Percentiles rank a stretch among this genome's conserved stretches.
Conservation (phyloP, 176 grass and related monocot species). For the Ananas comosus region DNA sequence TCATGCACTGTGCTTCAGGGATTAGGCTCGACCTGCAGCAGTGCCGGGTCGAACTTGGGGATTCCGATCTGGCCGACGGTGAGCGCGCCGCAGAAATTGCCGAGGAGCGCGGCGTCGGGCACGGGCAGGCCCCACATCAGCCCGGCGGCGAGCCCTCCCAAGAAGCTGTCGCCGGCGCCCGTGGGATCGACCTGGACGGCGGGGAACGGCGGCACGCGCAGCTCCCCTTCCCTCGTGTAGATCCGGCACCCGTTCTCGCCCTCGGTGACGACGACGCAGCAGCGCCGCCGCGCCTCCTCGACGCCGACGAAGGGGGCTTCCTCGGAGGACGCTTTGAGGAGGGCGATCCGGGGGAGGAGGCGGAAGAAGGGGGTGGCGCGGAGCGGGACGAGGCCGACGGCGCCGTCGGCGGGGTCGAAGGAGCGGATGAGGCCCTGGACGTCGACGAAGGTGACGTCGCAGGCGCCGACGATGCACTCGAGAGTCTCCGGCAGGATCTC, state of each 20-base stretch:
- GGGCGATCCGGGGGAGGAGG: constrained; percentile 51
- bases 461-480: constrained; percentile 54
- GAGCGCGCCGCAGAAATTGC: constrained; percentile 72
- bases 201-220: constrained; percentile 50
- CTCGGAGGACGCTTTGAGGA: constrained; percentile 85
- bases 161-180: constrained; percentile 85
- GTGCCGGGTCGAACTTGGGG: constrained; percentile 56
- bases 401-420: constrained; percentile 50
- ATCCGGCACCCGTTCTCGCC: constrained; percentile 75
- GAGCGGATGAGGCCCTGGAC: constrained; percentile 83
- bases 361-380: constrained; percentile 36
- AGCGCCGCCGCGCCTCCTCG: constrained; percentile 42
- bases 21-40: constrained; percentile 63
- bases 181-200: constrained; percentile 81
- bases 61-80: constrained; percentile 69
- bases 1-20: too few relatives aligned
- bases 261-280: constrained; percentile 87
- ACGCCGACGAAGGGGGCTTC: constrained; percentile 80
- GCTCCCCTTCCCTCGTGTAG: constrained; percentile 58
- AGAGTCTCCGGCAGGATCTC: constrained; percentile 76
- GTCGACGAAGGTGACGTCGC: constrained; percentile 72
- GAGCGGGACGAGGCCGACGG: constrained; percentile 49
- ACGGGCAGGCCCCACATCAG: constrained; percentile 68
- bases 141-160: constrained; percentile 65
- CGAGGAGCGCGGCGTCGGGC: constrained; percentile 67